Base-by-base conservation (phyloP, 352 stramenopile species). In the Pythium monospermum region DNA sequence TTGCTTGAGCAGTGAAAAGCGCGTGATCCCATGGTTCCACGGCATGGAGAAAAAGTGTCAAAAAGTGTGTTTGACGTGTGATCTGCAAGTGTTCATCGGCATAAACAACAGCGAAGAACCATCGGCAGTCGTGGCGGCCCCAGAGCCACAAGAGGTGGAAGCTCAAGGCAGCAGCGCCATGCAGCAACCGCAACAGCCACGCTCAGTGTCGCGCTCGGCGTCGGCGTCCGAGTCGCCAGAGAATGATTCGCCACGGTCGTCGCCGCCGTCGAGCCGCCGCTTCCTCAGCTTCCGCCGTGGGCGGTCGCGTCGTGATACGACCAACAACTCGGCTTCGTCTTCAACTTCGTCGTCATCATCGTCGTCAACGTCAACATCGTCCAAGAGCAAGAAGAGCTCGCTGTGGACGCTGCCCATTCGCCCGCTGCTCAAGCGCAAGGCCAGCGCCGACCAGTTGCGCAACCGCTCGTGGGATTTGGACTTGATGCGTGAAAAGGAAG, bases 51-150 rank as follows among this genome's bases (percentile, higher is more conserved):
- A 25, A 8, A 80, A 71, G 23, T 72, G 68, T 25, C 76, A 87
- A 52, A 84, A 83, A 54, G 49, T 87, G 16, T 87, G 73, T 38
- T 61, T 71, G 10, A 56, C 75, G 45, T 87, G 73, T 45, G 72
- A 83, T 1, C 49, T 61, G n/a, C 49, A 74, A 3, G 66, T 73
- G 10, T 65, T 83, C 27, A 56, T 37, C 27, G 53, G n/a, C 30
- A 23, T 49, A 26, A 23, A 31, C 22, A 25, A 21, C 21, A 22
- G 12, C 41, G 37, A 47, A 1, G 66, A 68, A 13, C 54, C 58
- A 1, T 32, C 68, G 0, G 32, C 26, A 0, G 55, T 43, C 18
- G 12, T 25, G 22, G 4, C 31, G 32, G 11, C 31, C 16, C 32
- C 31, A 35, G 18, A 64, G 19, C 48, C 18, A 26, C 48, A 2